Evolutionary conservation across 2,329 filamentous ascomycete genomes (phyloP).

Genomic region (Zymoseptoria crescenta): DNA sequence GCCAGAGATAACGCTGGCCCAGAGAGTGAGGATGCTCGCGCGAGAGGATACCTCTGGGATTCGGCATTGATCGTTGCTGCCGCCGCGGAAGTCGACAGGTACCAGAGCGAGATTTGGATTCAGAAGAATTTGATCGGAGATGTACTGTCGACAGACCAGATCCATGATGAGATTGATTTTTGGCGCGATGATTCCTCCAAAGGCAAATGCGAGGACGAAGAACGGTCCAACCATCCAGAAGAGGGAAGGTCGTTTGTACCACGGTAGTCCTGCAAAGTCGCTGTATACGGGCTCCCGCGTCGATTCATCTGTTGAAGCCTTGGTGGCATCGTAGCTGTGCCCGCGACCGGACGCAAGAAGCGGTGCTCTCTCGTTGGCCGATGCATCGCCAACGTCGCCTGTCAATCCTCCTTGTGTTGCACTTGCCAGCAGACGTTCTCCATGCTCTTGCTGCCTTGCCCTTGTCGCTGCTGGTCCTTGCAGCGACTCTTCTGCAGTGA

Average conservation of each 20-base stretch:
- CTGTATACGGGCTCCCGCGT: constrained; percentile 3
- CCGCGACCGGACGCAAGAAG: not conserved
- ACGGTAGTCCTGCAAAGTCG: constrained; percentile 55
- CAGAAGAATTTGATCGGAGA: constrained; percentile 55
- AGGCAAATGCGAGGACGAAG: constrained; percentile 72
- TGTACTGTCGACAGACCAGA: constrained; percentile 76
- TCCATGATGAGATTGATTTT: constrained; percentile 79
- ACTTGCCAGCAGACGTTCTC: not conserved
- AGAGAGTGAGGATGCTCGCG: constrained; percentile 71
- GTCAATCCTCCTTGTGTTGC: not conserved
- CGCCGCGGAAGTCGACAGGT: constrained; percentile 56
- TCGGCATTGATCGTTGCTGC: constrained; percentile 70
- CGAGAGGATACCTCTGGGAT: constrained; percentile 69
- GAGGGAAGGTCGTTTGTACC: constrained; percentile 59
- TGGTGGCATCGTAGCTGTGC: not conserved
- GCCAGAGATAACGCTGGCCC: constrained; percentile 66
- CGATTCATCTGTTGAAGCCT: not conserved
- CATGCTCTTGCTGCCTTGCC: not conserved
- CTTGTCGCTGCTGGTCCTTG: not conserved
- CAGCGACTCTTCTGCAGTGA: not conserved
- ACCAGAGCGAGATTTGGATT: constrained; percentile 54
- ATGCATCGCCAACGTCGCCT: not conserved
- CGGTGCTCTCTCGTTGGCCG: not conserved
- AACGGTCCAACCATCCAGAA: constrained; percentile 79
- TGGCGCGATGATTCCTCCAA: constrained; percentile 77